Evolutionary conservation across 805 yeast genomes (phyloP), one percentile per base, ranked within the genome.

Genomic region (Kodamaea lidongshanica): DNA sequence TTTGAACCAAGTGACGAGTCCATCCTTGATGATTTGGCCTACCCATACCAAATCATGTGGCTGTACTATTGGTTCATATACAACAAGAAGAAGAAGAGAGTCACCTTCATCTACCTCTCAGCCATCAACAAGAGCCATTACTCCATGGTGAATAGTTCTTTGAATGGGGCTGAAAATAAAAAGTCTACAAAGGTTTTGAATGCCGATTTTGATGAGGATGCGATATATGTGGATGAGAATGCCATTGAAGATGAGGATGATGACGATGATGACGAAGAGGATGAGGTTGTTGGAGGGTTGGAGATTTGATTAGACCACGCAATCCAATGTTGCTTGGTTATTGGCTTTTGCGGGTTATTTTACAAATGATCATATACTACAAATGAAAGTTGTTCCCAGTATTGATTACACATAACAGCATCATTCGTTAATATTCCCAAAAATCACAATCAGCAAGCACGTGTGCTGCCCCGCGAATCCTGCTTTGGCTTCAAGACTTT

Each of bases 71-170:
- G 94, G 80, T 92, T 92, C 54, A 75, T 89, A 25, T 87, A 82
- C 59, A 92, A 87, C 61, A 89, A 86, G 58, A 81, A 84, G 48
- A 74, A 82, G 59, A 89, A 89, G 59, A 73, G 97, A 40, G 97
- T 92, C 3, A 86, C 94, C 1, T 89, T 81, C 52, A 53, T 92
- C 11, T 83, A 84, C 44, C 60, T 92, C 39, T 77, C 76, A 3
- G 70, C 67, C 1, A 56, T 64, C 32, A 64, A 64, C 33, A 58
- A 59, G 27, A 42, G 58, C 9, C 68, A 64, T 44, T 56, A 57
- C 38, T 54, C 61, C 2, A 44, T 42, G 38, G 40, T 58, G 8
- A 56, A 52, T 37, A 49, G 45, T 14, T 20, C 23, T 5, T 33
- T 16, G 7, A 32, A 29, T 16, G 41, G 34, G 5, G 49, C 41